Evolutionary conservation across 768 basidiomycete species (phyloP).

Genomic region (Podaxis sp.): DNA sequence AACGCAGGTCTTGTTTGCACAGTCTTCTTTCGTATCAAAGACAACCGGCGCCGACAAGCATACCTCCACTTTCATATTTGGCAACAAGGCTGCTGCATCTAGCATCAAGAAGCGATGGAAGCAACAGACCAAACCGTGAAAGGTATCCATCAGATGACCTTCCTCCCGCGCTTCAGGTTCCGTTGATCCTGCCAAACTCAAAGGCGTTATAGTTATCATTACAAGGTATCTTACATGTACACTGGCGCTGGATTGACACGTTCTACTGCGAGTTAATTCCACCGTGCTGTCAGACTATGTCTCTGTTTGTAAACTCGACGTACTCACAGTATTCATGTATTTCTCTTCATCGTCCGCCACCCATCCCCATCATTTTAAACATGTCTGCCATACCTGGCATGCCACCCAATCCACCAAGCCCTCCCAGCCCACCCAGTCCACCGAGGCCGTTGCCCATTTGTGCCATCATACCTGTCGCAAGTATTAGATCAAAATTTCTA

Average conservation of each 20-base stretch:
- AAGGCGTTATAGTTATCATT: not conserved
- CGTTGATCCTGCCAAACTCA: not conserved
- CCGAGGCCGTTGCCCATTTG: conserved; percentile 77
- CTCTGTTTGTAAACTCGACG: not conserved
- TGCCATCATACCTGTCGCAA: conserved; percentile 76
- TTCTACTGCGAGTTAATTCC: not conserved
- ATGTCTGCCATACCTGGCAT: conserved; percentile 75
- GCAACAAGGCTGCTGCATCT: conserved; percentile 69
- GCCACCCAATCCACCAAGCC: conserved; percentile 51
- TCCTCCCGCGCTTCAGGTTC: not conserved
- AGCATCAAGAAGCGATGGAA: conserved; percentile 60
- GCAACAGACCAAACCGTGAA: conserved; percentile 19
- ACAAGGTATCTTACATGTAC: conserved; percentile 3
- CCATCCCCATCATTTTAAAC: conserved; percentile 90
- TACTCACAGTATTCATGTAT: not conserved
- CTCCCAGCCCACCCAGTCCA: conserved; percentile 57
- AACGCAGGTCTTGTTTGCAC: conserved; percentile 59
- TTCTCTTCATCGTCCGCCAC: conserved; percentile 35
- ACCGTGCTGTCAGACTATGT: not conserved
- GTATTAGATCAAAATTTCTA: conserved; percentile 5
- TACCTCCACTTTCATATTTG: conserved; percentile 78
- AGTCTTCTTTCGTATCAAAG: conserved; percentile 55
- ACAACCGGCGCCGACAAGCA: conserved; percentile 82
- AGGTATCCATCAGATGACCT: conserved; percentile 16
- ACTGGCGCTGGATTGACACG: not conserved